These are phyloP conservation scores for Calonectria pteridis DNA, from an alignment of 2,329 filamentous ascomycete genomes.

Conservation along the genomic window DNA sequence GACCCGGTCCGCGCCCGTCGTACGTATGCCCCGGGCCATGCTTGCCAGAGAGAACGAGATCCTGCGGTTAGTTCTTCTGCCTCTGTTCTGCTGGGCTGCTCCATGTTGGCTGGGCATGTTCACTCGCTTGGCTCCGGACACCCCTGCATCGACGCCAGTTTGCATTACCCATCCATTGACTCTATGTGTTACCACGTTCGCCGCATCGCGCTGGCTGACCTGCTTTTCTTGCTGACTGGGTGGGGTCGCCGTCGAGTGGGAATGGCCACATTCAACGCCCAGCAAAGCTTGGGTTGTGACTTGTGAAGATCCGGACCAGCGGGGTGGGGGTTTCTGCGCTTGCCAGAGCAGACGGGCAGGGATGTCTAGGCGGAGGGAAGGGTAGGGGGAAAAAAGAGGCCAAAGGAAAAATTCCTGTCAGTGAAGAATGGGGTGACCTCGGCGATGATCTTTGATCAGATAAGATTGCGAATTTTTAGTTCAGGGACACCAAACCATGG, in stretches of 20 bases:
- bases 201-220: constrained; percentile 15
- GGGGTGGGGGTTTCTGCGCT: constrained; percentile 32
- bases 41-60: background rate
- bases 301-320: constrained; percentile 23
- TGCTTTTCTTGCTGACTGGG: constrained; percentile 23
- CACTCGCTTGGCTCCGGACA: constrained; percentile 22
- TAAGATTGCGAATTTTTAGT: constrained; percentile 36
- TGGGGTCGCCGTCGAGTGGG: constrained; percentile 23
- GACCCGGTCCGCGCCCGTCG: background rate
- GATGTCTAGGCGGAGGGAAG: too few species aligned
- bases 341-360: background rate
- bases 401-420: constrained; percentile 3
- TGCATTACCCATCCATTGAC: background rate
- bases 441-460: constrained; percentile 53
- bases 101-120: background rate
- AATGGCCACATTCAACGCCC: constrained; percentile 21
- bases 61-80: constrained; percentile 6
- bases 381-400: constrained; percentile 7
- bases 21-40: background rate
- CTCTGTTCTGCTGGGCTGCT: constrained; percentile 1
- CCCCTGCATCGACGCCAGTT: constrained; percentile 9
- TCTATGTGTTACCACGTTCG: constrained; percentile 1
- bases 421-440: constrained; percentile 35
- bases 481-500: constrained; percentile 18
- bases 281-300: constrained; percentile 21